phyloP scores from a whole-genome alignment of 768 basidiomycete species.

The Lentinula sp. region DNA sequence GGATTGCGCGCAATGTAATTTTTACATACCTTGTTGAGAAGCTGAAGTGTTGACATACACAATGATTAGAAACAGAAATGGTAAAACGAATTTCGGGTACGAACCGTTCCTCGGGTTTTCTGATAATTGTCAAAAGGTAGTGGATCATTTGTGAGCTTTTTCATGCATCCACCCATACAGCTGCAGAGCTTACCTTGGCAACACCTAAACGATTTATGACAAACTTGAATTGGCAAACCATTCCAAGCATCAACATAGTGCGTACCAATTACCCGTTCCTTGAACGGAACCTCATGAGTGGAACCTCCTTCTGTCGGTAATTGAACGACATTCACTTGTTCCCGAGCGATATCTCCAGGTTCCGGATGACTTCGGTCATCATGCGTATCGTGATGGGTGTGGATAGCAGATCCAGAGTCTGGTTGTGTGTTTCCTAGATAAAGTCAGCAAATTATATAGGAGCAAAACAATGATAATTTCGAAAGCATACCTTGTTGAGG shows the following conservation, averaged over 20 bases:
- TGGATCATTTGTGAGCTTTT: neutral
- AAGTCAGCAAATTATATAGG: neutral
- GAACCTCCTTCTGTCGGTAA: neutral
- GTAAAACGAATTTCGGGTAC: neutral
- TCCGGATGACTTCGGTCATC: neutral
- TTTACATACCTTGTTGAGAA: neutral
- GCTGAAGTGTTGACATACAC: neutral
- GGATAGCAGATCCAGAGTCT: neutral
- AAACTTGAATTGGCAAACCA: neutral
- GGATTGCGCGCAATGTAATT: too few relatives aligned
- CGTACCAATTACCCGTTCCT: constrained; percentile 5
- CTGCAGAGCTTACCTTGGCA: neutral
- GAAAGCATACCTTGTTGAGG: constrained; percentile 1
- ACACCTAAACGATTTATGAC: neutral
- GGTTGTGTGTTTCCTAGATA: neutral
- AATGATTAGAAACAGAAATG: too few relatives aligned
- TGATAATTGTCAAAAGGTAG: neutral
- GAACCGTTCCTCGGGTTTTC: constrained; percentile 4
- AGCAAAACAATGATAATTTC: neutral
- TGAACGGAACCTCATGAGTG: neutral
- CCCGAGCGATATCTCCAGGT: neutral
- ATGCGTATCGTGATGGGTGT: neutral
- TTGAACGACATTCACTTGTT: neutral
- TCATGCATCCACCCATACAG: neutral
- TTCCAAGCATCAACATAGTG: neutral